Evolutionary conservation across 2,329 filamentous ascomycete genomes (phyloP).

Genomic region (Colletotrichum graminicola): DNA sequence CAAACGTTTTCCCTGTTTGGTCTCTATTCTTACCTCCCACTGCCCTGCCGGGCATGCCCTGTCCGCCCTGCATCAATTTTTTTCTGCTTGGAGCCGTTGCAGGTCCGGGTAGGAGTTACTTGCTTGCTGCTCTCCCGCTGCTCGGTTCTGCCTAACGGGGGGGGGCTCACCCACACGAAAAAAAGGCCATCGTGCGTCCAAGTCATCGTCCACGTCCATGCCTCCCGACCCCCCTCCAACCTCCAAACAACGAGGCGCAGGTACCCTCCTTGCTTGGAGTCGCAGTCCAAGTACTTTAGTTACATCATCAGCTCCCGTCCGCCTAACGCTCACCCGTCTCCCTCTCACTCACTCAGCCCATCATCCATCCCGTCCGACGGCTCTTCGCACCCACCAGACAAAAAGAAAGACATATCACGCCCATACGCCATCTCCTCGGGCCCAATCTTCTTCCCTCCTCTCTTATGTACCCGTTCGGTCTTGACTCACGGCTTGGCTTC

Average conservation of each 20-base stretch:
- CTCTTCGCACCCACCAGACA: conserved; percentile 26
- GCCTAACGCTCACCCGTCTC: conserved; percentile 4
- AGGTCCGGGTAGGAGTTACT: neutral
- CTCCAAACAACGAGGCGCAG: conserved; percentile 26
- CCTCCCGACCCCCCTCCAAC: conserved; percentile 33
- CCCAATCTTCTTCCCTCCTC: conserved; percentile 1
- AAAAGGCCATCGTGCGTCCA: conserved; percentile 4
- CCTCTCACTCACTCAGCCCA: neutral
- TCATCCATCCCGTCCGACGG: conserved; percentile 1
- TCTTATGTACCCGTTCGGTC: neutral
- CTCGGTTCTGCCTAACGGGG: conserved; percentile 16
- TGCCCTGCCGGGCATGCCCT: conserved; percentile 22
- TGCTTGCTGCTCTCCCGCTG: neutral
- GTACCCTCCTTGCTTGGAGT: conserved; percentile 29
- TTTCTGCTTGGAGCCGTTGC: conserved; percentile 2
- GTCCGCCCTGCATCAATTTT: conserved; percentile 9
- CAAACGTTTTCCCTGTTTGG: conserved; percentile 39
- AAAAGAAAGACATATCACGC: conserved; percentile 2
- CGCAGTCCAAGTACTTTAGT: conserved; percentile 39
- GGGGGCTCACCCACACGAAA: neutral
- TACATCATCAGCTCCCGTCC: conserved; percentile 39
- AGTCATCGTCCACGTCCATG: neutral
- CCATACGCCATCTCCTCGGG: conserved; percentile 10
- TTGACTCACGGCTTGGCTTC: conserved; percentile 40
- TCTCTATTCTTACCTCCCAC: conserved; percentile 35